phyloP scores from a whole-genome alignment of 1,139 yeast species.

The Saccharomyces hybrid region DNA sequence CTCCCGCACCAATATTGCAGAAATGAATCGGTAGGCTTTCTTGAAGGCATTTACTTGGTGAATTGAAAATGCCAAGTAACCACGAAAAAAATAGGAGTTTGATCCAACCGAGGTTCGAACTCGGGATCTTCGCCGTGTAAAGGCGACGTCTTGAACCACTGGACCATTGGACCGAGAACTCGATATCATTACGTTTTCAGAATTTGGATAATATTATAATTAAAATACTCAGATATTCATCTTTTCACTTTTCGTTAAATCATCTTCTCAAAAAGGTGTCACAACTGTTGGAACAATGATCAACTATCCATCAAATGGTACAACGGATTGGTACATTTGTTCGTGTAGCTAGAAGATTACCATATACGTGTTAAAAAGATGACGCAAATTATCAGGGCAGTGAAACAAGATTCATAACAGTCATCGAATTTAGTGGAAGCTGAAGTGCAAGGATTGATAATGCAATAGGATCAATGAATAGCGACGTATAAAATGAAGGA shows the following conservation, averaged over 20 bases:
- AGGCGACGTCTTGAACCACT: constrained; percentile 36
- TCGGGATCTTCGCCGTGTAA: constrained; percentile 37
- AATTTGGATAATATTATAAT: not conserved
- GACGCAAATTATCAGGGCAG: not conserved
- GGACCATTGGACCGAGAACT: constrained; percentile 19
- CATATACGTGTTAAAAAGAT: not conserved
- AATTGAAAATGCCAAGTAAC: not conserved
- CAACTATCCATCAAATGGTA: not conserved
- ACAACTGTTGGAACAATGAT: not conserved
- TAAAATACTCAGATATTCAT: not conserved
- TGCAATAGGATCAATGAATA: too few relatives aligned
- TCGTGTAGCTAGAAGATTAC: not conserved
- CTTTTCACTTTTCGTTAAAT: not conserved
- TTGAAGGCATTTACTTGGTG: too few relatives aligned
- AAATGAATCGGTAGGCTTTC: too few relatives aligned
- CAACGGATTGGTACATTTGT: not conserved
- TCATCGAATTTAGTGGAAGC: too few relatives aligned
- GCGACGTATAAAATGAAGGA: too few relatives aligned
- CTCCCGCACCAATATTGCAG: too few relatives aligned
- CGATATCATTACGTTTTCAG: not conserved
- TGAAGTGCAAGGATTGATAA: too few relatives aligned
- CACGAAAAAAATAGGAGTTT: constrained; percentile 3
- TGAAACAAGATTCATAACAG: too few relatives aligned
- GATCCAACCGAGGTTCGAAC: constrained; percentile 36
- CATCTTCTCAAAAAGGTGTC: not conserved